Conservation (phyloP, 2,329 filamentous ascomycete species). For the Sclerotinia borealis region DNA sequence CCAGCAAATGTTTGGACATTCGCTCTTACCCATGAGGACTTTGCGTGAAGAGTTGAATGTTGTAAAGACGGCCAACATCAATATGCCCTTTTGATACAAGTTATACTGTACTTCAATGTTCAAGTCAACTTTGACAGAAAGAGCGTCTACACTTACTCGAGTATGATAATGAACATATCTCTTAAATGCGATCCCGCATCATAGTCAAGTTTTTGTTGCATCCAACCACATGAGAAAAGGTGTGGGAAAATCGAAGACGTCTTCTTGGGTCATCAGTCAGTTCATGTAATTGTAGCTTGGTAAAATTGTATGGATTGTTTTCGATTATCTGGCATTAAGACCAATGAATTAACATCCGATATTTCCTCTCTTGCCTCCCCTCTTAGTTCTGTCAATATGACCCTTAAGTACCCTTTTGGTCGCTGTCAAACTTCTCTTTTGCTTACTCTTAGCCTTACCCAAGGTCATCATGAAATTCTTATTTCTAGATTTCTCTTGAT, state of each 20-base stretch:
- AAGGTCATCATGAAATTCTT: conserved; percentile 99
- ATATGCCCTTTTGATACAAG: not conserved
- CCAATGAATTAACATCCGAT: conserved; percentile 27
- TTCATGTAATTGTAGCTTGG: not conserved
- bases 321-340: not conserved
- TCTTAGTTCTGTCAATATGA: conserved; percentile 77
- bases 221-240: no score
- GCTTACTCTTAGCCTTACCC: conserved; percentile 91
- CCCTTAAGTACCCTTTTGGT: conserved; percentile 73
- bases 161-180: not conserved
- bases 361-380: conserved; percentile 77
- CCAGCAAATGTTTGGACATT: not conserved
- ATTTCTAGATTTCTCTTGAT: conserved; percentile 91
- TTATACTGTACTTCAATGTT: no score
- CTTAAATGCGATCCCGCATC: not conserved
- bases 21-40: not conserved
- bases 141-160: no score
- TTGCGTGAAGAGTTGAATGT: not conserved
- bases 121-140: not conserved
- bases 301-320: not conserved
- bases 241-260: no score
- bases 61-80: not conserved
- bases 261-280: not conserved
- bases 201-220: no score
- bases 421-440: conserved; percentile 90